Conservation (phyloP, 2,329 filamentous ascomycete species). For the Aspergillus sp. region DNA sequence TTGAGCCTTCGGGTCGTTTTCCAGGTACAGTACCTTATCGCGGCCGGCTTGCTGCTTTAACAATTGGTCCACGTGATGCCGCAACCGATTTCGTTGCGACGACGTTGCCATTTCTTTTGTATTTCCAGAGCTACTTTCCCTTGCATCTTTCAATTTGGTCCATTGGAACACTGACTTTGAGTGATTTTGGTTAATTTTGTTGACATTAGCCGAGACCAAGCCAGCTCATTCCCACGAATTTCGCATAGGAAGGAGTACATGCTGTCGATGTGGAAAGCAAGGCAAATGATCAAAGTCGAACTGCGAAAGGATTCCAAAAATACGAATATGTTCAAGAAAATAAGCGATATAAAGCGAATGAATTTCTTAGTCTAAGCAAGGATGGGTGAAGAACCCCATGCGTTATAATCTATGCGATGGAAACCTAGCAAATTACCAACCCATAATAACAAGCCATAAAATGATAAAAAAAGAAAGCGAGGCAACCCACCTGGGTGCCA, state of each 20-base stretch:
- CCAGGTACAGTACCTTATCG: not conserved
- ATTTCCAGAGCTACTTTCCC: not conserved
- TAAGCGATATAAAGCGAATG: not conserved
- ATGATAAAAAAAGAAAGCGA: conserved; percentile 1
- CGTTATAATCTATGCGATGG: conserved; percentile 11
- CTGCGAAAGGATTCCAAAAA: not conserved
- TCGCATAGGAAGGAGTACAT: too few relatives aligned
- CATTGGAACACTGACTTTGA: not conserved
- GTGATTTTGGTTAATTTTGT: not conserved
- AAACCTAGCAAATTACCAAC: not conserved
- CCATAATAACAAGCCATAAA: not conserved
- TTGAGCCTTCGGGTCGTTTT: not conserved
- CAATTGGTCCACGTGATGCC: not conserved
- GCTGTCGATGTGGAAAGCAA: not conserved
- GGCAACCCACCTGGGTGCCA: not conserved
- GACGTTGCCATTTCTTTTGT: not conserved
- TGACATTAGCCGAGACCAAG: not conserved
- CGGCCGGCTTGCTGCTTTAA: not conserved
- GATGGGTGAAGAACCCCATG: not conserved
- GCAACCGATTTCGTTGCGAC: not conserved
- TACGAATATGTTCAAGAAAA: not conserved
- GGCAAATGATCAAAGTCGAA: not conserved
- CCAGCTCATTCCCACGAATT: not conserved
- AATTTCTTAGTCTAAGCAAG: not conserved
- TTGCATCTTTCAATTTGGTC: not conserved